Evolutionary conservation across 1,284 basidiomycete genomes (phyloP).

Genomic region (Amylostereum areolatum): DNA sequence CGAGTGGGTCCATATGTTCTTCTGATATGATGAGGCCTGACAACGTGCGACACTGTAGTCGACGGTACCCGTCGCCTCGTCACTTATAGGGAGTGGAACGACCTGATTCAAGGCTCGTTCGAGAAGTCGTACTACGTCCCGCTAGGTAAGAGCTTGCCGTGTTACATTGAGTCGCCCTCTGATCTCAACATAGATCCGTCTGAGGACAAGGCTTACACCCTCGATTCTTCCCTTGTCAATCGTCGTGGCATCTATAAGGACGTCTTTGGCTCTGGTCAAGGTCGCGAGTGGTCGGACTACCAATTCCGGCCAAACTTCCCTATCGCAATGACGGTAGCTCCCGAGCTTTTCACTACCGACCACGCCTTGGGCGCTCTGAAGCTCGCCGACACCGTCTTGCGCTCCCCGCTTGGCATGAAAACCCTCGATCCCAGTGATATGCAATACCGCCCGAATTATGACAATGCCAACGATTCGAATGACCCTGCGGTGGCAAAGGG

Average conservation of each 20-base stretch:
- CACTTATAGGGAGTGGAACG: conserved; percentile 88
- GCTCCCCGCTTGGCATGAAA: conserved; percentile 89
- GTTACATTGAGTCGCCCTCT: neutral
- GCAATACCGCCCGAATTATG: conserved; percentile 86
- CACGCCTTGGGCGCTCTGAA: conserved; percentile 77
- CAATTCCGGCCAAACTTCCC: conserved; percentile 91
- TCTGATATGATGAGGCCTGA: neutral
- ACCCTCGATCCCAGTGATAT: conserved; percentile 82
- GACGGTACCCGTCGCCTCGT: conserved; percentile 67
- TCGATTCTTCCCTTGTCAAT: conserved; percentile 74
- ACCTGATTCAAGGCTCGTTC: conserved; percentile 81
- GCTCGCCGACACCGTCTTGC: conserved; percentile 70
- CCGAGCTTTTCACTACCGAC: conserved; percentile 84
- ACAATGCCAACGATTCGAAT: conserved; percentile 86
- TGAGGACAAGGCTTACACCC: conserved; percentile 68
- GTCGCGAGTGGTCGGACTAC: conserved; percentile 94
- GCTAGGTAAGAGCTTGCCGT: conserved; percentile 39
- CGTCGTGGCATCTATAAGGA: conserved; percentile 98
- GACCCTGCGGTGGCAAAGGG: conserved; percentile 86
- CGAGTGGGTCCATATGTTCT: conserved; percentile 46
- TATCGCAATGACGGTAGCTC: conserved; percentile 95
- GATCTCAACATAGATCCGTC: conserved; percentile 41
- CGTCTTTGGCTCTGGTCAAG: conserved; percentile 83
- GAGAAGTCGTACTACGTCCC: conserved; percentile 92
- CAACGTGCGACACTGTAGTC: conserved; percentile 37